These are phyloP conservation scores for Alternaria alternata DNA, from an alignment of 2,329 filamentous ascomycete genomes.

Conservation along the genomic window DNA sequence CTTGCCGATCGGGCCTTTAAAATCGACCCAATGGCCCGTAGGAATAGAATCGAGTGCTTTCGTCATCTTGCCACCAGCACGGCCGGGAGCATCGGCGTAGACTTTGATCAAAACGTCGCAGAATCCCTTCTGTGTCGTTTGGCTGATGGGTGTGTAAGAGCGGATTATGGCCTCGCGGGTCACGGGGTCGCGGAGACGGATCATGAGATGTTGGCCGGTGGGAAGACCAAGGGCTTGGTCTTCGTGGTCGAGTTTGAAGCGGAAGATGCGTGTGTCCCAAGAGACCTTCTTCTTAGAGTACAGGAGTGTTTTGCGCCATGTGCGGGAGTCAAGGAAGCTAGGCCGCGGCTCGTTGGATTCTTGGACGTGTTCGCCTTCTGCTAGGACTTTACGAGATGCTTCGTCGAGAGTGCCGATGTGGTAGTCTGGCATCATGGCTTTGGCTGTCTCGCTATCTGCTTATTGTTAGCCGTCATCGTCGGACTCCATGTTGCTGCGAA, in stretches of 20 bases:
- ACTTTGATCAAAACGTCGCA: constrained; percentile 84
- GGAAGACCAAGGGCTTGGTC: constrained; percentile 78
- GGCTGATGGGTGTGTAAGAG: constrained; percentile 85
- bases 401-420: constrained; percentile 82
- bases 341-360: constrained; percentile 59
- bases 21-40: constrained; percentile 76
- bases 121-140: constrained; percentile 66
- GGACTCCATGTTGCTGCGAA: background rate
- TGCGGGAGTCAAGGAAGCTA: constrained; percentile 74
- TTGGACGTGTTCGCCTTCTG: constrained; percentile 54
- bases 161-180: constrained; percentile 79
- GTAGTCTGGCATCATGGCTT: constrained; percentile 85
- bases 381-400: constrained; percentile 64
- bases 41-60: constrained; percentile 77
- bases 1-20: constrained; percentile 88
- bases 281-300: constrained; percentile 74
- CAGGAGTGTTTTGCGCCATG: constrained; percentile 78
- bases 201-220: constrained; percentile 85
- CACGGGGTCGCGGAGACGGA: constrained; percentile 77
- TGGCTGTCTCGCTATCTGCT: constrained; percentile 87
- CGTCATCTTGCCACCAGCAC: constrained; percentile 80
- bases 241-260: constrained; percentile 76
- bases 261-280: constrained; percentile 81
- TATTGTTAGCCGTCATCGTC: constrained; percentile 32
- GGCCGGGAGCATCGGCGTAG: constrained; percentile 69